phyloP scores from a whole-genome alignment of 441 rosid genomes.

The Syzygium syzygioides region DNA sequence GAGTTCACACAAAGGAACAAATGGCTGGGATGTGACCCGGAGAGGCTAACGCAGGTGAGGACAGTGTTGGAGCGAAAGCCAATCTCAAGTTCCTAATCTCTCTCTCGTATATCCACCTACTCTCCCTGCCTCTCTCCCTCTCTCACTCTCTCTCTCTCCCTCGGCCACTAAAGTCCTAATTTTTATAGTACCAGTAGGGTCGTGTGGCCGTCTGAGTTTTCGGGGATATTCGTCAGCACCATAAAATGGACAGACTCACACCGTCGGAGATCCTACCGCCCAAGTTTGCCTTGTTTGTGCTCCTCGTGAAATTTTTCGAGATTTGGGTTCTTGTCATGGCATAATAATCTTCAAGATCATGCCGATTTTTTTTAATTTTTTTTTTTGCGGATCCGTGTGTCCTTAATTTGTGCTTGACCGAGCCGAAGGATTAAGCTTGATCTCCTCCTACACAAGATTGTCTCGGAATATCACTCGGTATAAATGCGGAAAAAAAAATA shows the following conservation, averaged over 20 bases:
- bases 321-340: background rate
- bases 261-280: rapidly evolving
- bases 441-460: background rate
- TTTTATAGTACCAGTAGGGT: background rate
- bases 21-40: background rate
- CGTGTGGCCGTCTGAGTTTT: background rate
- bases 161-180: background rate
- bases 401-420: background rate
- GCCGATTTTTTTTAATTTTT: background rate
- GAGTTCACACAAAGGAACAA: background rate
- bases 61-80: background rate
- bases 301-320: background rate
- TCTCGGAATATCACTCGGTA: background rate
- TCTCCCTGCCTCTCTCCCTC: background rate
- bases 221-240: background rate
- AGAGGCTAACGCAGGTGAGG: background rate
- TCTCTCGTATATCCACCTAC: background rate
- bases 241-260: background rate
- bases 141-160: background rate
- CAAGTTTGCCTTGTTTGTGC: background rate
- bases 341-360: background rate
- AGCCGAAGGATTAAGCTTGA: background rate
- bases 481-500: background rate
- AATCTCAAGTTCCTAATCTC: background rate
- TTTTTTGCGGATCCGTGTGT: background rate